A percentile compares a stretch with the other conserved stretches of the same genome.
phyloP scores from a whole-genome alignment of 495 filamentous ascomycete genomes.

The Aspergillus kassunensis region DNA sequence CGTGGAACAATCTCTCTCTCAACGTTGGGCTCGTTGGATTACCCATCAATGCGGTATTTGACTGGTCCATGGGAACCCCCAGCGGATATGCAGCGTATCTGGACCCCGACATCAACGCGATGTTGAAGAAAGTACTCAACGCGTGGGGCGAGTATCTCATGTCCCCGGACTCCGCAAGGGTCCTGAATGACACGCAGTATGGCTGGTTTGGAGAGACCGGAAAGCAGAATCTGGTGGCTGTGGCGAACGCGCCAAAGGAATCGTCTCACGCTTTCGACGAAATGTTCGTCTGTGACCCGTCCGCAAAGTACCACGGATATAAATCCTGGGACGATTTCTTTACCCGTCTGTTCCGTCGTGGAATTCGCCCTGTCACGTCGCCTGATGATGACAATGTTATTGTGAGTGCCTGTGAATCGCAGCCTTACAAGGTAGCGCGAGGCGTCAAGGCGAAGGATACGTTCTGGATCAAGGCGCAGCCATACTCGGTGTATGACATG shows the following conservation, averaged over 20 bases:
- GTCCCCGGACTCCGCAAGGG: conserved; percentile 54
- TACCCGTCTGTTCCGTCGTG: conserved; percentile 53
- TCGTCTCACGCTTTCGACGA: conserved; percentile 14
- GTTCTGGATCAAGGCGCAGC: conserved; percentile 39
- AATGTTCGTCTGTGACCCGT: conserved; percentile 19
- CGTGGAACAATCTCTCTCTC: conserved; percentile 51
- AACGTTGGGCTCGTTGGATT: conserved; percentile 61
- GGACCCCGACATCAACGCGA: conserved; percentile 60
- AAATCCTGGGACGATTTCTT: conserved; percentile 78
- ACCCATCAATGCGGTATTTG: conserved; percentile 64
- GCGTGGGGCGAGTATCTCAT: conserved; percentile 60
- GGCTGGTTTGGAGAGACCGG: conserved; percentile 61
- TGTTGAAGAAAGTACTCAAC: conserved; percentile 65
- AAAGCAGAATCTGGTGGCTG: conserved; percentile 22
- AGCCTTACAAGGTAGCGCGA: conserved; percentile 28
- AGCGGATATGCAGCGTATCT: conserved; percentile 64
- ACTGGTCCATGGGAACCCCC: conserved; percentile 70
- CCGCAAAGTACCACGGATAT: conserved; percentile 44
- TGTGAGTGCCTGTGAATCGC: conserved; percentile 63
- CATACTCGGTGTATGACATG: conserved; percentile 47
- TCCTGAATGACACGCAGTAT: conserved; percentile 42
- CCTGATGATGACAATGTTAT: conserved; percentile 48
- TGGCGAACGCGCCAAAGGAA: conserved; percentile 21
- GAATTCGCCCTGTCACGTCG: conserved; percentile 54
- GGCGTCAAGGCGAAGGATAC: conserved; percentile 34